Conservation (phyloP, 1,139 yeast genomes). For the Suhomyces bokatorum region DNA sequence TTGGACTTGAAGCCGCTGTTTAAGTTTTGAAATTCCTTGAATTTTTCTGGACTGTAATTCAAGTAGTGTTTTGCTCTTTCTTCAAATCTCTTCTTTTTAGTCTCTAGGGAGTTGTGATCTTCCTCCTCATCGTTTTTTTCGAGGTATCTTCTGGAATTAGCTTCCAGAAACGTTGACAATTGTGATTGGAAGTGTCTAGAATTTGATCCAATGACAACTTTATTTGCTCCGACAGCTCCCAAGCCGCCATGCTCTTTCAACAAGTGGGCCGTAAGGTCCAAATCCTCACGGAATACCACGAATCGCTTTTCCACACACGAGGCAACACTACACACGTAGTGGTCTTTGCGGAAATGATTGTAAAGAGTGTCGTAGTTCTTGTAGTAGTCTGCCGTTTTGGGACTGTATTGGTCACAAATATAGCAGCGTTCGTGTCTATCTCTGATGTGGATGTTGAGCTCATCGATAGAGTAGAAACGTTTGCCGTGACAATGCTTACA, state of each 20-base stretch:
- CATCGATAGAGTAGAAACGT: conserved; percentile 88
- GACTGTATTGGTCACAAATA: conserved; percentile 75
- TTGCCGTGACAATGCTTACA: conserved; percentile 78
- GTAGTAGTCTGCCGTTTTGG: conserved; percentile 73
- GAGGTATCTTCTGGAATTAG: conserved; percentile 17
- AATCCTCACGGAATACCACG: conserved; percentile 85
- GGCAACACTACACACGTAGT: conserved; percentile 77
- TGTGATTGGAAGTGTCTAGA: conserved; percentile 61
- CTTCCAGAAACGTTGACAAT: conserved; percentile 55
- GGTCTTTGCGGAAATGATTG: conserved; percentile 70
- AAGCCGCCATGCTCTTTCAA: conserved; percentile 73
- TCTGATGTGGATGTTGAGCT: conserved; percentile 76
- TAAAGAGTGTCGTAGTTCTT: conserved; percentile 72
- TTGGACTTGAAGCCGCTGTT: conserved; percentile 53
- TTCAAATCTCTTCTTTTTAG: conserved; percentile 66
- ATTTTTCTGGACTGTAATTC: conserved; percentile 49
- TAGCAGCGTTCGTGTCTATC: conserved; percentile 87
- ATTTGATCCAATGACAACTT: conserved; percentile 45
- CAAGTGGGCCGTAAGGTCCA: conserved; percentile 88
- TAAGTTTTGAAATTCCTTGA: conserved; percentile 49
- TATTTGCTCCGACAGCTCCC: conserved; percentile 44
- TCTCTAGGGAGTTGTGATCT: conserved; percentile 47
- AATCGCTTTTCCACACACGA: conserved; percentile 86
- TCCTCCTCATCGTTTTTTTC: conserved; percentile 22
- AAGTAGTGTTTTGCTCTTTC: conserved; percentile 84